Base-by-base conservation (phyloP, 345 rosid species). In the Linum trigynum region DNA sequence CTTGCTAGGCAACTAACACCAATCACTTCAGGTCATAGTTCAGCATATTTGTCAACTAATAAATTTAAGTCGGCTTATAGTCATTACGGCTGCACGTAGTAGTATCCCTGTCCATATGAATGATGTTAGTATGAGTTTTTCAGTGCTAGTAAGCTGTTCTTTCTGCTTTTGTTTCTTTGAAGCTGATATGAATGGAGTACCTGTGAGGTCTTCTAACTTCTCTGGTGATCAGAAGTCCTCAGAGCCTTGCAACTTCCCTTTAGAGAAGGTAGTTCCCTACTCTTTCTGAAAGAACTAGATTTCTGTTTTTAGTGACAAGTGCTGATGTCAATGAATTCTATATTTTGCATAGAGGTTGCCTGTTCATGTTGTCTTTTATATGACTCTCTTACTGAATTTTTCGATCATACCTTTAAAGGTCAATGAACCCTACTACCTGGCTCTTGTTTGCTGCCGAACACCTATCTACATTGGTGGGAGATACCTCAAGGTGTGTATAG, bases 391-490 rank as follows among this genome's bases (percentile, higher is more conserved):
- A 65, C 10, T 42, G 10, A 4, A 55, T 53, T 41, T 67, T 63
- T 23, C 3, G 66, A 41, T 39, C 70, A 61, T 40, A 8, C 36
- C 36, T 58, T 65, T 68, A 58, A 65, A 90, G 97, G 84, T 80
- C 51, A 78, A 74, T 65, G 85, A 82, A 76, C 96, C 96, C 74
- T 86, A 92, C 84, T 50, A 57, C 76, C 68, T 87, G 85, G 82
- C 75, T 41, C 75, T 82, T 67, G 70, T 63, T 45, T 86, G 88
- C 84, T 67, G 71, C 81, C 85, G 82, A 80, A 81, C 79, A 61
- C 82, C 90, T 67, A 74, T 92, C 69, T 92, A 74, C 73, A 72
- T 92, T 55, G 89, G 94, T 76, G 98, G 98, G 61, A 85, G 98
- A 77, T 92, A 92, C 80, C 72, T 89, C 62, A 92, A 92, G 84